Evolutionary conservation across 2,329 filamentous ascomycete genomes (phyloP).

Genomic region (Colletotrichum theobromicola): DNA sequence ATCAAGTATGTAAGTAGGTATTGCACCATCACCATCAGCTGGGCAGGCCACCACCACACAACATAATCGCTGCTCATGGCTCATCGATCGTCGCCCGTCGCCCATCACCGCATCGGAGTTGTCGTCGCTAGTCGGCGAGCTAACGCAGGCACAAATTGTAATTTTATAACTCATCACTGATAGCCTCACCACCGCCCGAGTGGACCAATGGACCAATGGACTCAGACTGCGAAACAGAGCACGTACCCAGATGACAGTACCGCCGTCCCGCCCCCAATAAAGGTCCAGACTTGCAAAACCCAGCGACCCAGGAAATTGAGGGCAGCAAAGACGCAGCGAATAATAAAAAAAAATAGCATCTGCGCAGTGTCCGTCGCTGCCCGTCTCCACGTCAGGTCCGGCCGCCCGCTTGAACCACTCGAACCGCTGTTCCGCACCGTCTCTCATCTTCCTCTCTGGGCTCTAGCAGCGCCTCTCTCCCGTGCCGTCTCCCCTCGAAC

Average conservation of each 20-base stretch:
- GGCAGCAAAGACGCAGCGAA: neutral
- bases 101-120: neutral
- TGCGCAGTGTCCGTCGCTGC: neutral
- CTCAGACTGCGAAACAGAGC: neutral
- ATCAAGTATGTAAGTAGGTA: too few relatives aligned
- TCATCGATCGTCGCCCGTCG: neutral
- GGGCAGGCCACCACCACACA: neutral
- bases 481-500: too few relatives aligned
- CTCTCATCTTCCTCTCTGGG: neutral
- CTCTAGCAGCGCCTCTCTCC: neutral
- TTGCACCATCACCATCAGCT: neutral
- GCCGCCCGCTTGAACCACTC: neutral
- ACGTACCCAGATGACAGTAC: conserved; percentile 3
- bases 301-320: neutral
- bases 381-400: neutral
- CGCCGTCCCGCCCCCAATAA: conserved; percentile 8
- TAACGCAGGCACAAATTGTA: neutral
- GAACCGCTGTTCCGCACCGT: neutral
- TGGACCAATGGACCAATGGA: neutral
- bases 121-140: neutral
- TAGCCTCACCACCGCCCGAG: neutral
- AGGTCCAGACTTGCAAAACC: neutral
- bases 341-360: neutral
- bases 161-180: neutral
- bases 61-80: neutral